A percentile compares a stretch with the other conserved stretches of the same genome.
These are phyloP conservation scores for Trapa incisa DNA, from an alignment of 345 rosid species.

Conservation along the genomic window DNA sequence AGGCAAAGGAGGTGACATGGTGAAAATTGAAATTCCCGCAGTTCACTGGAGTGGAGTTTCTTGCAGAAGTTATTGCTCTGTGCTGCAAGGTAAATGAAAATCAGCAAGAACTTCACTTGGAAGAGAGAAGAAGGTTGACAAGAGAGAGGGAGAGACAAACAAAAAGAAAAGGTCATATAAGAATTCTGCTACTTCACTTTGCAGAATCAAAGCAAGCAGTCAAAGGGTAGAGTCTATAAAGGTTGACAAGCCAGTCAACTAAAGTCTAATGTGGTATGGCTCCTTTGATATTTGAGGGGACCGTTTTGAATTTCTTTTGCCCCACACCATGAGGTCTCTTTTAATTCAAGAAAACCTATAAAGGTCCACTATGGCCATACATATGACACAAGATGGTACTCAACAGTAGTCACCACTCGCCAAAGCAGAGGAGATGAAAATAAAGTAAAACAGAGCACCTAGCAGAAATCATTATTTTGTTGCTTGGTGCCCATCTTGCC, in stretches of 20 bases:
- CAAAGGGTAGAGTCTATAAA: not conserved
- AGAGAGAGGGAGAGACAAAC: not conserved
- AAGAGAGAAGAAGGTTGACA: not conserved
- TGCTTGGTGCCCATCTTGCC: too few species aligned
- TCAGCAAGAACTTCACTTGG: not conserved
- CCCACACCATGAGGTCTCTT: conserved; percentile 4
- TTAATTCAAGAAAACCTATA: not conserved
- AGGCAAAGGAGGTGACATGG: conserved; percentile 21
- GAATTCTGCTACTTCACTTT: not conserved
- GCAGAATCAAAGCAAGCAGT: not conserved
- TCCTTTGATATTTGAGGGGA: conserved; percentile 13
- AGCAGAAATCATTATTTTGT: too few species aligned
- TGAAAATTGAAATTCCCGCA: conserved; percentile 5
- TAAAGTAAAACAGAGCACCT: too few species aligned
- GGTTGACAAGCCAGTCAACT: conserved; percentile 4
- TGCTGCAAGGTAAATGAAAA: too few species aligned
- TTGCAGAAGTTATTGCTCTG: not conserved
- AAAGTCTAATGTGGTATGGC: not conserved
- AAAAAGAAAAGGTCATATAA: not conserved
- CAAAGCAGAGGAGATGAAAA: too few species aligned
- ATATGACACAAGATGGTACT: too few species aligned
- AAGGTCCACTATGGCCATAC: too few species aligned
- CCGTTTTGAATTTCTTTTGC: conserved; percentile 11
- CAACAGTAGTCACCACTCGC: too few species aligned
- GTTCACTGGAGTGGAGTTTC: not conserved